Base-by-base conservation (phyloP, 2,329 filamentous ascomycete species). In the Colletotrichum tropicicola region DNA sequence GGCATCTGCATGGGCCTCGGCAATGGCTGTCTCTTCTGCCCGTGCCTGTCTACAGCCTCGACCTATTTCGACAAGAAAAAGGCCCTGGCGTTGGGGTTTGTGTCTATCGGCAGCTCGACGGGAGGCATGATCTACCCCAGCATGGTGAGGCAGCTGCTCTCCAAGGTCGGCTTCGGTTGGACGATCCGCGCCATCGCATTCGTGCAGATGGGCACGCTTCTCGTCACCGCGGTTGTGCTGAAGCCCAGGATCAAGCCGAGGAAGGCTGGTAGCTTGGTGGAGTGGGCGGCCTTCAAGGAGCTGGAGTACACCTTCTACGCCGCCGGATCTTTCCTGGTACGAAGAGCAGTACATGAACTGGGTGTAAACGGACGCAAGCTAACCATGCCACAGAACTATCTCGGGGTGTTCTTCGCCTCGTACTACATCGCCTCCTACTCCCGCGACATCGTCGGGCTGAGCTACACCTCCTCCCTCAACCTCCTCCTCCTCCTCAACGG, bases 401-500 rank as follows among this genome's bases (percentile, higher is more conserved):
- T 80, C 67, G 82, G 83, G 1, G 72, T 87, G 1, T 89, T 88
- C 68, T 84, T 88, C 59, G 82, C 82, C 5, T 88, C 87, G 70
- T 89, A 85, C 75, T 91, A 89, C 73, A 72, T 90, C 30, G 77
- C 82, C 0, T 78, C 82, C 0, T 89, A 82, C 73, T 79, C 79
- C 37, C 78, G 80, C 19, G 76, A 79, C 30, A 74, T 79, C 6
- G 73, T 85, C 27, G 71, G 73, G 2, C 64, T 88, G 4, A 73
- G 74, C 3, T 86, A 84, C 71, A 76, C 76, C 3, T 78, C 81
- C 32, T 83, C 87, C 5, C 82, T 91, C 52, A 85, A 89, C 70
- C 74, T 92, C 7, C 78, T 92, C 12, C 80, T 92, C 25, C 78
- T 92, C 4, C 79, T 91, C 71, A 93, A 92, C 74, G 88, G 85